Evolutionary conservation across 2,329 filamentous ascomycete species (phyloP), one percentile per base, ranked within the genome.

Genomic region (Coniosporium tulheliwenetii): DNA sequence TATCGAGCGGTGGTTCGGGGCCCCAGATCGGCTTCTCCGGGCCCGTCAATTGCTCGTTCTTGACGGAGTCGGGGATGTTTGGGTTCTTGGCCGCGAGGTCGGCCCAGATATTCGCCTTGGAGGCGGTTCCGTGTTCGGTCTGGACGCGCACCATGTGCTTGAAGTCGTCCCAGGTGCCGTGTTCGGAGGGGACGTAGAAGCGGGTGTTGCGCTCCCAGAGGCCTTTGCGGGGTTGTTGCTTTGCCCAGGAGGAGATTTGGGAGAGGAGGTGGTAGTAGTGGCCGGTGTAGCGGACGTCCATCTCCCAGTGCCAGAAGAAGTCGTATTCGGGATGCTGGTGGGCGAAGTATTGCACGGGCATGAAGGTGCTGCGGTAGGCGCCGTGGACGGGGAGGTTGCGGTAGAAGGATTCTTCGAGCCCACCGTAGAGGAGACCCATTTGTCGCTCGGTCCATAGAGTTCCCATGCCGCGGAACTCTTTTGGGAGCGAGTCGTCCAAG

Each of bases 281-380:
- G 31, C 86, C 85, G 0, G 82, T 91, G 58, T 93, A 93, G 29
- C 85, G 79, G 36, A 87, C 77, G 52, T 94, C 86, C 79, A 93
- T 89, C 59, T 94, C 86, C 84, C 86, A 93, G 49, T 93, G 84
- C 86, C 86, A 94, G 60, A 86, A 85, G 62, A 78, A 84, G 38
- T 93, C 85, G 54, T 87, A 94, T 57, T 93, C 86, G 1, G 84
- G 82, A 59, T 94, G 86, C 51, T 77, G 73, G 53, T 87, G 78
- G 5, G 87, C 84, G 57, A 96, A 96, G 59, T 89, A 83, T 54
- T 95, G 87, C 66, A 96, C 79, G 0, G 87, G 85, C 85, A 96
- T 93, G 52, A 86, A 85, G 8, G 91, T 75, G 41, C 85, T 87
- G 40, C 81, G 73, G 59, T 73, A 73, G 1, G 61, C 68, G 26